These are phyloP conservation scores for Cladosporium sp. DNA, from an alignment of 2,329 filamentous ascomycete species.

Conservation along the genomic window DNA sequence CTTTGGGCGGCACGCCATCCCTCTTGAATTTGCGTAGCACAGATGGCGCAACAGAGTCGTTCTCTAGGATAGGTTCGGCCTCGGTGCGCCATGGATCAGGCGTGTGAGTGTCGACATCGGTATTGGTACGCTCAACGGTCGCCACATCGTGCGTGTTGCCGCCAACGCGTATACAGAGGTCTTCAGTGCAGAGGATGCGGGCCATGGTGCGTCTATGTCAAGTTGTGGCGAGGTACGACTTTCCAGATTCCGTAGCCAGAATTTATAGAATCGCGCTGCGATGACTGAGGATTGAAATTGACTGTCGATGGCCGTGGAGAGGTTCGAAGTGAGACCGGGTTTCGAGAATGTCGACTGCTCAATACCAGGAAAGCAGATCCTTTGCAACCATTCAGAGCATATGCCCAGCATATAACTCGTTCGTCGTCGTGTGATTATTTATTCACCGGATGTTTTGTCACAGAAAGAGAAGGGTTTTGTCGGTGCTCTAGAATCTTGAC, in stretches of 20 bases:
- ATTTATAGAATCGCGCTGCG: not conserved
- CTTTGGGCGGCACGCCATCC: constrained; percentile 47
- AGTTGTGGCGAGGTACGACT: no score
- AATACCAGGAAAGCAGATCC: no score
- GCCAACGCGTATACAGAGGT: constrained; percentile 23
- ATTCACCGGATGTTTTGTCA: not conserved
- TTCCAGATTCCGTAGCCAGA: not conserved
- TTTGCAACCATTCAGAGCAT: no score
- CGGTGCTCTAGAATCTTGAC: not conserved
- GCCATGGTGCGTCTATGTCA: not conserved
- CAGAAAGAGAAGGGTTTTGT: not conserved
- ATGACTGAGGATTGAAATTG: not conserved
- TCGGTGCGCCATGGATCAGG: constrained; percentile 37
- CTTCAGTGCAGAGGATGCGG: constrained; percentile 20
- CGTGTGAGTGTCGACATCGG: constrained; percentile 43
- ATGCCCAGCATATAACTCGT: no score
- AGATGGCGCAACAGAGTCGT: constrained; percentile 32
- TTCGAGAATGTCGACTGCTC: not conserved
- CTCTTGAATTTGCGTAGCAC: constrained; percentile 39
- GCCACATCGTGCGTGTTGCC: constrained; percentile 30
- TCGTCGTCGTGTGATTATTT: not conserved
- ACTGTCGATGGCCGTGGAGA: not conserved
- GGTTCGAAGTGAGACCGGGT: not conserved
- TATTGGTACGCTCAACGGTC: constrained; percentile 41
- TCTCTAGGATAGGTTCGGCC: constrained; percentile 26